Conservation (phyloP, 305 asterid genomes). For the Petunia hybrid region DNA sequence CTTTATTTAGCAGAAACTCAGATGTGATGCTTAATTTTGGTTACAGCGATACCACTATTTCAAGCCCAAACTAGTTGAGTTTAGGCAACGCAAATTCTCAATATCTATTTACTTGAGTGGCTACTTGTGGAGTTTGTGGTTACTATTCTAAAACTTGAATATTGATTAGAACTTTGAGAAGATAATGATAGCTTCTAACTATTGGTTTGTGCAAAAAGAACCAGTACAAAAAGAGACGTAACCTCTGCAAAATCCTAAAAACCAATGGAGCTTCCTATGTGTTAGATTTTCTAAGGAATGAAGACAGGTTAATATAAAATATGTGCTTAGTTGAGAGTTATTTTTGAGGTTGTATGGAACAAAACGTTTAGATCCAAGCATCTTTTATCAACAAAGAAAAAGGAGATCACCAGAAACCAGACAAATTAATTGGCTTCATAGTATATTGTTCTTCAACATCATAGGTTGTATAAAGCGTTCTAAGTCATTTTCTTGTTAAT, state of each 20-base stretch:
- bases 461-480: neutral
- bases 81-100: neutral
- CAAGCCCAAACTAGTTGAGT: neutral
- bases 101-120: neutral
- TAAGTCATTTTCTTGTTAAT: slow-evolving; percentile 14
- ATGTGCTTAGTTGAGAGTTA: slow-evolving; percentile 18
- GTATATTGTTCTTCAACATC: neutral
- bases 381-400: neutral
- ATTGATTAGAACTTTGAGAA: neutral
- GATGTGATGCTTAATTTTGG: too few relatives aligned
- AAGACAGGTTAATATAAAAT: neutral
- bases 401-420: neutral
- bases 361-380: slow-evolving; percentile 6
- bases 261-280: neutral
- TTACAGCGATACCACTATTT: too few relatives aligned
- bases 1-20: too few relatives aligned
- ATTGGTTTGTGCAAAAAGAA: neutral
- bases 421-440: slow-evolving; percentile 17
- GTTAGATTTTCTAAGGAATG: neutral
- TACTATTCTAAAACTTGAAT: neutral
- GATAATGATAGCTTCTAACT: neutral
- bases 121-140: neutral
- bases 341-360: neutral
- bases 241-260: neutral
- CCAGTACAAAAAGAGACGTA: neutral